Percentiles rank a stretch among this genome's conserved stretches.
Evolutionary conservation across 1,139 yeast species (phyloP).

Genomic region (Geotrichum phurueaensis): DNA sequence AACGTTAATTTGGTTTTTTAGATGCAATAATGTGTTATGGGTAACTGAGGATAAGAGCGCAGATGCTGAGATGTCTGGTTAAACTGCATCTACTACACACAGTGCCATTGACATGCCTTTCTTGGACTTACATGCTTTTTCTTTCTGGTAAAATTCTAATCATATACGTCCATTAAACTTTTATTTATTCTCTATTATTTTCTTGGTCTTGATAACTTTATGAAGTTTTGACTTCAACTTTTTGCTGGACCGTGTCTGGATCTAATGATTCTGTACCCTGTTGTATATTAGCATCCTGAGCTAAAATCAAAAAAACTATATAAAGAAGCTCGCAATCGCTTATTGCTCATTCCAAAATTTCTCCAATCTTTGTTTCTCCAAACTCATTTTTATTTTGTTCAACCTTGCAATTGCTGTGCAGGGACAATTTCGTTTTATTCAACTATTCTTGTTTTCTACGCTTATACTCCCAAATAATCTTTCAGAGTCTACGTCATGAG

Average conservation of each 20-base stretch:
- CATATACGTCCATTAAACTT: not conserved
- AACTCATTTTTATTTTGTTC: not conserved
- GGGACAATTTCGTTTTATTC: not conserved
- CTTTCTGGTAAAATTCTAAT: not conserved
- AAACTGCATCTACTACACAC: not conserved
- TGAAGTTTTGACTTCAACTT: not conserved
- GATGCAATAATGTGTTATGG: slow-evolving; percentile 44
- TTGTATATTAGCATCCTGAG: not conserved
- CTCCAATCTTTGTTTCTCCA: too few relatives aligned
- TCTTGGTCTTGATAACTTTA: not conserved
- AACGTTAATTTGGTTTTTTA: slow-evolving; percentile 16
- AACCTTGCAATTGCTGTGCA: not conserved
- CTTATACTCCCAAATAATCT: not conserved
- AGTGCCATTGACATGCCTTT: not conserved
- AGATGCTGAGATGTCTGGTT: not conserved
- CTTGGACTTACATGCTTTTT: not conserved
- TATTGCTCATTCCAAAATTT: not conserved
- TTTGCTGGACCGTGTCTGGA: not conserved
- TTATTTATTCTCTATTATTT: not conserved
- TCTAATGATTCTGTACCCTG: not conserved
- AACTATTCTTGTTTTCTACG: not conserved
- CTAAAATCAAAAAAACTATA: not conserved
- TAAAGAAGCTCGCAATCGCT: not conserved
- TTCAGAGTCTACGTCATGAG: not conserved
- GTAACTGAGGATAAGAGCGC: slow-evolving; percentile 28